Base-by-base conservation (phyloP, 441 rosid genomes). In the Arabidopsis hybrid region DNA sequence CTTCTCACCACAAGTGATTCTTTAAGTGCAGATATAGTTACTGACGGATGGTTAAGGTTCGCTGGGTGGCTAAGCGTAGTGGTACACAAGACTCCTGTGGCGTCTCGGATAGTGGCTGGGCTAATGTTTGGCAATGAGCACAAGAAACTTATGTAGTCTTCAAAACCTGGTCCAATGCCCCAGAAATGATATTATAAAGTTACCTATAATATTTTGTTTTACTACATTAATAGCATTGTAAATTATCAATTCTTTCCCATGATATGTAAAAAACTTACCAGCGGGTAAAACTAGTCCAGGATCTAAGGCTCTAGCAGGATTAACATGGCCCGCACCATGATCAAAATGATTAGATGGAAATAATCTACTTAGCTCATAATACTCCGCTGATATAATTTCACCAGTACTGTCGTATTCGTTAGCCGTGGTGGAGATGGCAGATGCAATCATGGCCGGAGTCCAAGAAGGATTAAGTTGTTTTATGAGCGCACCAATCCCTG, bases 401-500 rank as follows among this genome's bases (percentile, higher is more conserved):
- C 97, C 97, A 1, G 80, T 59, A 63, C 66, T 87, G 57, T 84
- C 91, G 1, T 71, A 84, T 63, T 50, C 80, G 35, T 78, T 77
- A 43, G 97, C 97, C 0, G 97, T 92, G 52, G 96, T 91, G 66
- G 95, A 84, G 51, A 95, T 83, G 4, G 99, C 91, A 0, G 98
- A 95, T 2, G 91, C 88, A 47, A 92, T 86, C 97, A 89, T 89
- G 8, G 97, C 80, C 0, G 99, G 97, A 1, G 85, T 82, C 99
- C 97, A 92, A 6, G 81, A 83, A 56, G 97, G 96, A 65, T 88
- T 79, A 17, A 55, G 52, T 32, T 92, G 98, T 82, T 88, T 92
- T 79, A 91, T 84, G 3, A 92, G 77, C 2, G 93, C 99, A 4
- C 90, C 88, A 35, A 88, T 83, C 66, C 99, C 99, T 0, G 55